Conservation (phyloP, 768 basidiomycete genomes). For the Rhizopogon roseolus region DNA sequence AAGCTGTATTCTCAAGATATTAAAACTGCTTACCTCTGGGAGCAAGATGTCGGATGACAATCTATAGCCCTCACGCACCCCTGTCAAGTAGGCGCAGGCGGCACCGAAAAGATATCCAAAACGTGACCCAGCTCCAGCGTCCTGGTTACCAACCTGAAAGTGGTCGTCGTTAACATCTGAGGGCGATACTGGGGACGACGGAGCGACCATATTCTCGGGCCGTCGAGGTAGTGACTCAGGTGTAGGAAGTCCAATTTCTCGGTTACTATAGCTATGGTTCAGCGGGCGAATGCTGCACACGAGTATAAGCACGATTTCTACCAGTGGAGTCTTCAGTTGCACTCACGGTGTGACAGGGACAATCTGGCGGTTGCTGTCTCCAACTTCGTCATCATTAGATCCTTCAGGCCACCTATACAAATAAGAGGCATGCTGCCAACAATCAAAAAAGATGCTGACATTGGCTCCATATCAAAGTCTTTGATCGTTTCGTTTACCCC, state of each 20-base stretch:
- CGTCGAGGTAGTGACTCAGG: slow-evolving; percentile 2
- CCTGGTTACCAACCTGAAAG: neutral
- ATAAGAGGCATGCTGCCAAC: neutral
- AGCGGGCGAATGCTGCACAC: neutral
- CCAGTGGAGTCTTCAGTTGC: neutral
- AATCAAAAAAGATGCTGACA: neutral
- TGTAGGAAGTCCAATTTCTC: neutral
- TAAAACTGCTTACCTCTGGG: neutral
- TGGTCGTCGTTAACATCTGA: neutral
- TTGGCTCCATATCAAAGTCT: neutral
- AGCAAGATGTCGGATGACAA: neutral
- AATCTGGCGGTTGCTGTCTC: neutral
- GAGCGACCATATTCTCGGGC: neutral
- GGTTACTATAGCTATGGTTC: neutral
- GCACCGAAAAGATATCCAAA: neutral
- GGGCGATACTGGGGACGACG: neutral
- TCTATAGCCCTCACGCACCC: neutral
- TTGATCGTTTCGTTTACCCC: neutral
- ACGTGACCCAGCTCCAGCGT: neutral
- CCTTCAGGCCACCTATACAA: neutral
- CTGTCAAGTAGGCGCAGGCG: neutral
- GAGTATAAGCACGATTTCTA: neutral
- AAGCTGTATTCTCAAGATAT: no score
- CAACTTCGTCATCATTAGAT: neutral
- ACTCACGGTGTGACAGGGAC: neutral